Evolutionary conservation across 768 basidiomycete genomes (phyloP).

Genomic region (Crucibulum laeve): DNA sequence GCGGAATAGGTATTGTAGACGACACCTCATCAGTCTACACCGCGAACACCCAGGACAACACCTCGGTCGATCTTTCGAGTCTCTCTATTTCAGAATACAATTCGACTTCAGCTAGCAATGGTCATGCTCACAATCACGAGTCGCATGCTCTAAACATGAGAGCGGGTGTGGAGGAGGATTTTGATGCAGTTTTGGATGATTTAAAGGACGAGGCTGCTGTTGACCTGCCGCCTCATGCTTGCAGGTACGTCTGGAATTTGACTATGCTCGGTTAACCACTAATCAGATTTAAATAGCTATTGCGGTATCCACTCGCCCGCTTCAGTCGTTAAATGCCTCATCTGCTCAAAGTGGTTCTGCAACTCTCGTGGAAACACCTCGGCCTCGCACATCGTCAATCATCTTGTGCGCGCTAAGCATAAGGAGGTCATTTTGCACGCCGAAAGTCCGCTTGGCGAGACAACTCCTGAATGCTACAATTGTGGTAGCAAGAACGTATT

Average conservation of each 20-base stretch:
- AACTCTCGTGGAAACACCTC: conserved; percentile 98
- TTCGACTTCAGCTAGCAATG: conserved; percentile 33
- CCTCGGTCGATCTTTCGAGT: conserved; percentile 60
- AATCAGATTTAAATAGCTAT: conserved; percentile 52
- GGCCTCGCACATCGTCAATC: conserved; percentile 98
- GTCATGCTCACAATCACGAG: conserved; percentile 29
- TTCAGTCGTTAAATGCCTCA: conserved; percentile 91
- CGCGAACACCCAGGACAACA: conserved; percentile 57
- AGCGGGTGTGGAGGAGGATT: conserved; percentile 68
- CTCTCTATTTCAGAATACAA: conserved; percentile 69
- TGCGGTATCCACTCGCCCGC: conserved; percentile 98
- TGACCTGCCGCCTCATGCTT: conserved; percentile 89
- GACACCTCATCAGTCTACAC: conserved; percentile 82
- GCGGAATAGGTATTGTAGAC: conserved; percentile 68
- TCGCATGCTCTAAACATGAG: conserved; percentile 18
- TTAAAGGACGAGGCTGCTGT: conserved; percentile 76
- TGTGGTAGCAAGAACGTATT: conserved; percentile 99
- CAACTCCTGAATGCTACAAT: conserved; percentile 97
- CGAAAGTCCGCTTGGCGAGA: conserved; percentile 94
- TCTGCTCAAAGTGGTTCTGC: conserved; percentile 97
- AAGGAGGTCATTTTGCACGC: conserved; percentile 97
- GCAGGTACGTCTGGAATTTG: conserved; percentile 60
- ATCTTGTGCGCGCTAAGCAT: conserved; percentile 98
- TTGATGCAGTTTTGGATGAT: conserved; percentile 87
- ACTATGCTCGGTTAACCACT: conserved; percentile 9